A percentile compares a stretch with the other conserved stretches of the same genome.
phyloP scores from a whole-genome alignment of 1,139 yeast species.

The Trichomonascaceae sp. region DNA sequence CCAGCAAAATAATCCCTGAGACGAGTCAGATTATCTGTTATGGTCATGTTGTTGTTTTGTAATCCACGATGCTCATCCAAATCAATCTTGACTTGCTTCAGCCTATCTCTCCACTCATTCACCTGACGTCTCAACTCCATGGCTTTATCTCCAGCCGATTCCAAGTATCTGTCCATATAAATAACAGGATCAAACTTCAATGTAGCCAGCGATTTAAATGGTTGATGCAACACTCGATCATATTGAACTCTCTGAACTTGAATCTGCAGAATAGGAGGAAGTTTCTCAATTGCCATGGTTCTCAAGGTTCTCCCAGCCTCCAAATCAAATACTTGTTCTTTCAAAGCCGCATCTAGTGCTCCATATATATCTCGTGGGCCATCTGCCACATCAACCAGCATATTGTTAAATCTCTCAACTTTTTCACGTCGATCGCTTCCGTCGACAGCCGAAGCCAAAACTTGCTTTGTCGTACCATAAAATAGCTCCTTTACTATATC shows the following conservation, averaged over 20 bases:
- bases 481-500: conserved; percentile 76
- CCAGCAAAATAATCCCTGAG: conserved; percentile 51
- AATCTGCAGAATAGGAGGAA: conserved; percentile 80
- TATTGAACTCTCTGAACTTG: conserved; percentile 93
- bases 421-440: conserved; percentile 47
- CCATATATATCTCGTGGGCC: conserved; percentile 87
- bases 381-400: conserved; percentile 78
- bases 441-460: conserved; percentile 36
- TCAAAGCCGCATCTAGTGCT: conserved; percentile 79
- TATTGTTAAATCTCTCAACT: conserved; percentile 69
- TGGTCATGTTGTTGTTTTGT: conserved; percentile 30
- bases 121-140: conserved; percentile 52
- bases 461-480: conserved; percentile 65
- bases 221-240: conserved; percentile 64
- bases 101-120: conserved; percentile 56
- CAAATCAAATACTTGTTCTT: conserved; percentile 62
- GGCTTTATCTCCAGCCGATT: conserved; percentile 56
- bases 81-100: conserved; percentile 41
- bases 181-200: conserved; percentile 71
- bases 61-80: conserved; percentile 41
- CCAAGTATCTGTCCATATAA: conserved; percentile 83
- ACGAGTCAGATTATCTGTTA: conserved; percentile 35
- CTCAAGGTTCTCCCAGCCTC: conserved; percentile 67
- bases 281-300: conserved; percentile 58
- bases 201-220: conserved; percentile 78